Base-by-base conservation (phyloP, 176 grass and related monocot species). In the Oryza meyeriana region DNA sequence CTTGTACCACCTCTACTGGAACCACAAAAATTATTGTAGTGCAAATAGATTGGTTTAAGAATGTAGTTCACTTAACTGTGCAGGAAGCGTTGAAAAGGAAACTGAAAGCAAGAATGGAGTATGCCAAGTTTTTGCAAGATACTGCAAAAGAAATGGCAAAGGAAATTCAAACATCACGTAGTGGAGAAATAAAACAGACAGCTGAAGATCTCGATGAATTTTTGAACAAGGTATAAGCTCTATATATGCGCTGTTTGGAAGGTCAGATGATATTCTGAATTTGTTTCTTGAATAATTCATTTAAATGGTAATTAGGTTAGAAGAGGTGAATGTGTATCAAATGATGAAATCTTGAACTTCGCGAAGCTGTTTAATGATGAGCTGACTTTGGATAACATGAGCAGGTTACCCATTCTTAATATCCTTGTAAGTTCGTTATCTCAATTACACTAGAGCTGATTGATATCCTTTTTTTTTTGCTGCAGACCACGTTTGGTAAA, bases 301-400 rank as follows among this genome's bases (percentile, higher is more conserved):
- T 83, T 72, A 77, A 83, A 83, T 90, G 68, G 14, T 69, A 32
- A 77, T 75, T 87, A 99, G 93, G 97, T 95, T 30, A 89, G 97
- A 77, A 99, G 82, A 86, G 97, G 97, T 78, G 97, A 88, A 55
- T 38, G 6, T 74, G 97, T 95, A 81, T 82, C 93, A 27, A 99
- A 99, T 87, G 97, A 89, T 3, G 97, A 99, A 92, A 95, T 99
- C 64, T 91, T 99, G 89, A 92, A 40, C 70, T 99, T 99, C 48
- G 97, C 93, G 16, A 99, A 99, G 71, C 87, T 99, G 77, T 99
- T 99, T 62, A 99, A 99, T 69, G 93, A 99, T 91, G 97, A 99
- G 82, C 87, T 99, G 64, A 99, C 97, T 85, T 82, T 99, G 91
- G 97, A 99, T 83, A 99, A 99, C 85, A 99, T 99, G 81, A 99